Percentiles rank a stretch among this genome's conserved stretches.
Evolutionary conservation across 805 yeast species (phyloP).

Genomic region (Isabelozyma heimii): DNA sequence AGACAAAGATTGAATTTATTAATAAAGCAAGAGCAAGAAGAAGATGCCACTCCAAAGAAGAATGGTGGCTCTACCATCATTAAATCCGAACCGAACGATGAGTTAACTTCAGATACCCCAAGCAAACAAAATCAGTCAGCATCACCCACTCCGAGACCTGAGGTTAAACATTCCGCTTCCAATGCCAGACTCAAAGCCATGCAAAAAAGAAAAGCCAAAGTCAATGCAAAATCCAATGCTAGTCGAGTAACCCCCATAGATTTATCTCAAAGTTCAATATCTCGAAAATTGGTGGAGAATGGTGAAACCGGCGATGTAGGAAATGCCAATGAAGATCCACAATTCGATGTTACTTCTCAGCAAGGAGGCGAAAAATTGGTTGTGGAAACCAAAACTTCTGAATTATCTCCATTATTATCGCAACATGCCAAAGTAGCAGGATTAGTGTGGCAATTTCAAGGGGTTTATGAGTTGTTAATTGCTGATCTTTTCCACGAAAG

Average conservation of each 20-base stretch:
- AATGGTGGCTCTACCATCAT: conserved; percentile 2
- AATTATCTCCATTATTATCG: conserved; percentile 63
- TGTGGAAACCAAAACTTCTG: conserved; percentile 71
- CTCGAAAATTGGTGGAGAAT: conserved; percentile 49
- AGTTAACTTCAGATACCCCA: not conserved
- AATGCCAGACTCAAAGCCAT: conserved; percentile 86
- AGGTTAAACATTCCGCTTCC: conserved; percentile 26
- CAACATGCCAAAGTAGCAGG: conserved; percentile 72
- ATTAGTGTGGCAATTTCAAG: conserved; percentile 91
- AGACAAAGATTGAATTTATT: conserved; percentile 47
- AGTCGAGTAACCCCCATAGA: conserved; percentile 54
- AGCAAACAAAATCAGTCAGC: conserved; percentile 5
- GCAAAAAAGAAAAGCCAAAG: conserved; percentile 89
- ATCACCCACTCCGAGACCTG: conserved; percentile 9
- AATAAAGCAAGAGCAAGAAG: conserved; percentile 11
- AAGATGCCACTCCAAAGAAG: conserved; percentile 1
- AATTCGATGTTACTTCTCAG: conserved; percentile 70
- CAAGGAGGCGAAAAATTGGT: conserved; percentile 79
- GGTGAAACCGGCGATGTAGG: conserved; percentile 37
- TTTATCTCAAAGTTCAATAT: conserved; percentile 67
- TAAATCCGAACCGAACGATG: conserved; percentile 1
- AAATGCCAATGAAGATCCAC: conserved; percentile 24
- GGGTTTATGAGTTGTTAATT: conserved; percentile 78
- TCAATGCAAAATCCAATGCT: conserved; percentile 53
- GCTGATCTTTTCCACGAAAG: conserved; percentile 77